These are phyloP conservation scores for Rhodosorus marinus DNA, from an alignment of 23 red algal species.

Conservation along the genomic window DNA sequence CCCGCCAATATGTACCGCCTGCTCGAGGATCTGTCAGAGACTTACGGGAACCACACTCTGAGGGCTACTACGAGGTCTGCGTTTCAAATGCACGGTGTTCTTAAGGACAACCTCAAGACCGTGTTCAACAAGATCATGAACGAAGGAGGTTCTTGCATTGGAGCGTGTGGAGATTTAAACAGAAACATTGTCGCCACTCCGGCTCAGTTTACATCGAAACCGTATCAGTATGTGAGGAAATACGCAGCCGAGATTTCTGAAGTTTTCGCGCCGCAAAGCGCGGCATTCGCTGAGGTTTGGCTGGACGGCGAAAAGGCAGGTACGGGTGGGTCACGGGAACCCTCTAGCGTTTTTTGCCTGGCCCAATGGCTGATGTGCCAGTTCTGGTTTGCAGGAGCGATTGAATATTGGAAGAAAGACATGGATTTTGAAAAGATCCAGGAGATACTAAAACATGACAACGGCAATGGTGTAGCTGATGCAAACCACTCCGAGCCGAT, in stretches of 20 bases:
- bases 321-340: no score
- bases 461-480: conserved; percentile 54
- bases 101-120: conserved; percentile 80
- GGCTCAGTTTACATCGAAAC: conserved; percentile 26
- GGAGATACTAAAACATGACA: conserved; percentile 60
- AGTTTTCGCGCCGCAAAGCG: conserved; percentile 90
- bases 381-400: no score
- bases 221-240: conserved; percentile 45
- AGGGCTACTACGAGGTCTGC: conserved; percentile 77
- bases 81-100: conserved; percentile 93
- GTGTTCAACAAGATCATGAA: conserved; percentile 87
- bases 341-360: no score
- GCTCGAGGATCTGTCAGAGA: conserved; percentile 59
- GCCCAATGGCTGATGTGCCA: no score
- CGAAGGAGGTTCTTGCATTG: conserved; percentile 67
- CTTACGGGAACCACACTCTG: conserved; percentile 79
- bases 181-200: conserved; percentile 84
- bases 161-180: conserved; percentile 87
- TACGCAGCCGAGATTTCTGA: conserved; percentile 60
- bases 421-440: conserved; percentile 75
- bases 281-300: conserved; percentile 87
- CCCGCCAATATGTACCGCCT: conserved; percentile 61
- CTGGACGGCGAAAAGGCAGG: conserved; percentile 97
- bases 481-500: conserved; percentile 74
- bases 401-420: conserved; percentile 89